Percentiles rank a stretch among this genome's conserved stretches.
Evolutionary conservation across 352 stramenopile species (phyloP).

Genomic region (Globisporangium canariense): DNA sequence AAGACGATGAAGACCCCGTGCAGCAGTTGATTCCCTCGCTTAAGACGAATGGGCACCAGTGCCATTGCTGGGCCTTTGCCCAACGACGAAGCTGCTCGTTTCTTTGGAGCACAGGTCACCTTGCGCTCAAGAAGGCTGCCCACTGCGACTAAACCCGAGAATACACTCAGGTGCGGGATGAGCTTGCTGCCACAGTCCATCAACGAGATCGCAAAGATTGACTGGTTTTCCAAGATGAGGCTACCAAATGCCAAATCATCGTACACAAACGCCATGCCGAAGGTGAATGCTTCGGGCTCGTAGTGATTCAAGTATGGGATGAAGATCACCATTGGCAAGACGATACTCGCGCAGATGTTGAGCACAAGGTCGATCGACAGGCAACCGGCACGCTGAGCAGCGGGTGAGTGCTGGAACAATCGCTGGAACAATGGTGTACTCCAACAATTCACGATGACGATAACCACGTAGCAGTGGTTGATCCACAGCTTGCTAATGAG

Average conservation of each 20-base stretch:
- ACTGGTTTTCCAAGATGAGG: constrained; percentile 34
- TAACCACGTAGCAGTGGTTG: constrained; percentile 18
- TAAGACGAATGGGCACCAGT: background rate
- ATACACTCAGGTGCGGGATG: constrained; percentile 12
- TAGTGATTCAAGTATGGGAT: constrained; percentile 29
- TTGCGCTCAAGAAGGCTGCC: constrained; percentile 16
- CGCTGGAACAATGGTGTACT: constrained; percentile 19
- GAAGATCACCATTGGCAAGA: constrained; percentile 33
- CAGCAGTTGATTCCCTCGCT: background rate
- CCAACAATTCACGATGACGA: constrained; percentile 25
- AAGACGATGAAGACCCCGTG: background rate
- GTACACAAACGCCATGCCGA: constrained; percentile 34
- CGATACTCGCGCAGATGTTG: constrained; percentile 20
- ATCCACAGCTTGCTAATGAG: constrained; percentile 19
- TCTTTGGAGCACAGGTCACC: background rate
- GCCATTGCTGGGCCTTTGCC: background rate
- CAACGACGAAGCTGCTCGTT: background rate
- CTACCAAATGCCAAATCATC: constrained; percentile 39
- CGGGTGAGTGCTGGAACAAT: background rate
- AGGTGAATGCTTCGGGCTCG: constrained; percentile 27
- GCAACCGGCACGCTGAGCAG: constrained; percentile 5
- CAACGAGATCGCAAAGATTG: constrained; percentile 14
- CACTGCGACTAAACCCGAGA: constrained; percentile 27
- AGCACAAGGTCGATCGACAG: constrained; percentile 19
- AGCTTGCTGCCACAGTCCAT: constrained; percentile 11